A percentile compares a stretch with the other conserved stretches of the same genome.
These are phyloP conservation scores for Penicillium sp. DNA, from an alignment of 2,329 filamentous ascomycete species.

Conservation along the genomic window DNA sequence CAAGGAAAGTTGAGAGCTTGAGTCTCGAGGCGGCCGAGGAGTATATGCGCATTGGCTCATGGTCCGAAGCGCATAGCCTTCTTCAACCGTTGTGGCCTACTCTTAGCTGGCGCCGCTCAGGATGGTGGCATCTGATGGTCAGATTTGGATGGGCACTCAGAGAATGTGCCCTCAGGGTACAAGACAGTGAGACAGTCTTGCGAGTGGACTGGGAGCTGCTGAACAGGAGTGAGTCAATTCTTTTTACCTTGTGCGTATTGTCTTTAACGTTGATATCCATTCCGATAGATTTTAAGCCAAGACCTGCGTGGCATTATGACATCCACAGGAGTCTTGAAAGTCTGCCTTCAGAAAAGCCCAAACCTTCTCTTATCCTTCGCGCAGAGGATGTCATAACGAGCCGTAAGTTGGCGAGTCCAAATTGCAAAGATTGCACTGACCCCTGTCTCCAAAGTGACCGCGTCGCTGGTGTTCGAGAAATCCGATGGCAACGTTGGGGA, in stretches of 20 bases:
- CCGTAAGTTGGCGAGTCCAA: constrained; percentile 32
- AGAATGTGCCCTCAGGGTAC: constrained; percentile 49
- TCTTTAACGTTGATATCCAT: constrained; percentile 6
- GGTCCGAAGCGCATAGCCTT: constrained; percentile 51
- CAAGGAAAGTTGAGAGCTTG: constrained; percentile 54
- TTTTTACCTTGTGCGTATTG: not conserved
- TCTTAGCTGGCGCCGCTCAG: constrained; percentile 58
- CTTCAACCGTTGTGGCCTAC: constrained; percentile 55
- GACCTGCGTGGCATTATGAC: constrained; percentile 43
- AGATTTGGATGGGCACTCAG: constrained; percentile 55
- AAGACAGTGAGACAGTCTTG: constrained; percentile 50
- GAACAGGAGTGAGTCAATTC: constrained; percentile 33
- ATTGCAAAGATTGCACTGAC: constrained; percentile 15
- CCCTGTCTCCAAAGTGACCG: constrained; percentile 41
- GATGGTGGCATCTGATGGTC: constrained; percentile 59
- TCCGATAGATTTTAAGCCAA: constrained; percentile 35
- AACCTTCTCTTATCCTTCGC: constrained; percentile 48
- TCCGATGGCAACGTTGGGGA: constrained; percentile 61
- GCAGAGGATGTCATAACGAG: constrained; percentile 51
- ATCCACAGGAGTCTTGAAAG: constrained; percentile 48
- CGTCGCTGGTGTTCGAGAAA: constrained; percentile 54
- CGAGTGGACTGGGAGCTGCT: constrained; percentile 58
- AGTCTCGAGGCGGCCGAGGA: constrained; percentile 56
- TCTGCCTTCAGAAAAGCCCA: constrained; percentile 38
- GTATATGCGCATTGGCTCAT: constrained; percentile 50